Evolutionary conservation across 331 rosid species (phyloP), one percentile per base, ranked within the genome.

Genomic region (Spiraea crenata): DNA sequence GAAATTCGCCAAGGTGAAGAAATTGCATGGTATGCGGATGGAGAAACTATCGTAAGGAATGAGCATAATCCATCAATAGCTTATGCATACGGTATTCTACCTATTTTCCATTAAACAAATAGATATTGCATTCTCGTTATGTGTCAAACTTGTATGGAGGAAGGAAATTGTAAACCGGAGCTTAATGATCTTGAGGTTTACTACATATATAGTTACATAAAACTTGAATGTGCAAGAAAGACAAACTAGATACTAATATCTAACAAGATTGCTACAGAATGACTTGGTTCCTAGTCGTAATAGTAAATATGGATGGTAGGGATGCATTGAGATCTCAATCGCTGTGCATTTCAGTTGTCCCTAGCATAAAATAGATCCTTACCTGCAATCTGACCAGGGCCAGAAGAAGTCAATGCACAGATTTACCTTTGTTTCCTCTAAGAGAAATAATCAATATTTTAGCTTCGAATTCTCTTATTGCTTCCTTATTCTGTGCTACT

Each of bases 1-100:
- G 99, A 95, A 83, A 95, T 95, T 81, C 96, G 93, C 75, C 96
- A 86, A 58, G 99, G 96, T 62, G 99, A 95, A 82, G 98, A 95
- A 84, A 89, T 95, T 74, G 98, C 99, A 65, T 95, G 99, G 99
- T 95, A 95, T 82, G 98, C 99, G 11, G 99, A 95, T 54, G 99
- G 99, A 72, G 98, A 95, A 56, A 86, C 97, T 65, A 79, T 89
- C 39, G 87, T 95, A 79, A 87, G 98, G 70, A 95, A 85, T 74
- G 99, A 95, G 87, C 86, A 91, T 74, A 91, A 95, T 73, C 96
- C 96, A 0, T 80, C 99, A 74, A 82, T 86, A 79, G 99, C 99
- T 25, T 95, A 91, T 82, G 99, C 98, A 65, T 95, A 91, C 20
- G 99, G 99, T 95, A 86, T 64, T 5, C 50, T 70, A 41, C 71